Percentiles rank a stretch among this genome's conserved stretches.
Evolutionary conservation across 2,329 filamentous ascomycete genomes (phyloP).

Genomic region (Cercospora sojina): DNA sequence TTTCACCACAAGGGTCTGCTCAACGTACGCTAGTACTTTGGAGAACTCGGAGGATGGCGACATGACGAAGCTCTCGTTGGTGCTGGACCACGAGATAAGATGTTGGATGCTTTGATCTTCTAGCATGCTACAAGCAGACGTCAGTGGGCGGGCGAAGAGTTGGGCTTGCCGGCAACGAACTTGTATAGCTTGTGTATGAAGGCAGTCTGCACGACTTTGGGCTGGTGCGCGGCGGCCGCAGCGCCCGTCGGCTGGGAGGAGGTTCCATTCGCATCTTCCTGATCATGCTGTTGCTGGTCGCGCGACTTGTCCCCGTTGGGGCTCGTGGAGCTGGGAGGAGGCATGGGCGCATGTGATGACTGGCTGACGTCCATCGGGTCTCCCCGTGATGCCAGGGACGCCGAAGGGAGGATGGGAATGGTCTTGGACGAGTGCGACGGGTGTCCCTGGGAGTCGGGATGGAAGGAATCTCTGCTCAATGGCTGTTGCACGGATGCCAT

Average conservation of each 20-base stretch:
- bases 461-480: slow-evolving; percentile 38
- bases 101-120: slow-evolving; percentile 92
- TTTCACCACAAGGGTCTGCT: background rate
- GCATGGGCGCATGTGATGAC: slow-evolving; percentile 30
- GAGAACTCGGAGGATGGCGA: slow-evolving; percentile 96
- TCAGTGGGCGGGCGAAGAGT: slow-evolving; percentile 35
- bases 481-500: slow-evolving; percentile 49
- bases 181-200: slow-evolving; percentile 99
- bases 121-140: slow-evolving; percentile 69
- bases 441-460: slow-evolving; percentile 29
- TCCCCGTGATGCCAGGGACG: slow-evolving; percentile 23
- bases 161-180: slow-evolving; percentile 54
- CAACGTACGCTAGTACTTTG: slow-evolving; percentile 76
- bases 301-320: slow-evolving; percentile 31
- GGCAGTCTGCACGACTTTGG: slow-evolving; percentile 96
- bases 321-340: slow-evolving; percentile 32
- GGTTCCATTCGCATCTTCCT: slow-evolving; percentile 42
- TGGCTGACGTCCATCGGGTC: slow-evolving; percentile 37
- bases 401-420: slow-evolving; percentile 35
- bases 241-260: slow-evolving; percentile 53
- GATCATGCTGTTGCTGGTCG: slow-evolving; percentile 28
- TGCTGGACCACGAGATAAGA: slow-evolving; percentile 91
- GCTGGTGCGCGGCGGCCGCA: slow-evolving; percentile 78
- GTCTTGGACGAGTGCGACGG: slow-evolving; percentile 27
- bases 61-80: slow-evolving; percentile 98